phyloP scores from a whole-genome alignment of 2,329 filamentous ascomycete species.

The Colletotrichum agaves region DNA sequence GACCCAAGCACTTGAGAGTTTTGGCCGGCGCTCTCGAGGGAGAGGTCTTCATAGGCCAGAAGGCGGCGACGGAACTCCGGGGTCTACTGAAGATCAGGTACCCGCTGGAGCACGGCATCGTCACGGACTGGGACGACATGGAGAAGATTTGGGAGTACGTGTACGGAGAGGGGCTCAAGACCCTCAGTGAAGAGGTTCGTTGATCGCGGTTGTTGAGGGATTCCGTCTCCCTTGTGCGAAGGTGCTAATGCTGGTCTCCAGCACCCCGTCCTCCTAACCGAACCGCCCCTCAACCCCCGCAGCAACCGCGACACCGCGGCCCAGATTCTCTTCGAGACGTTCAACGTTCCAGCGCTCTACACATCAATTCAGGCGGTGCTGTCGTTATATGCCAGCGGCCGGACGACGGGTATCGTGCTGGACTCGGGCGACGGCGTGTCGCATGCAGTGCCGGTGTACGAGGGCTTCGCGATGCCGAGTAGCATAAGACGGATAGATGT shows the following conservation, averaged over 20 bases:
- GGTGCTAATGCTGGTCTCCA: constrained; percentile 48
- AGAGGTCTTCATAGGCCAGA: constrained; percentile 95
- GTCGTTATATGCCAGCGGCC: constrained; percentile 93
- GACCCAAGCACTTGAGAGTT: constrained; percentile 93
- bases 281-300: constrained; percentile 94
- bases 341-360: constrained; percentile 96
- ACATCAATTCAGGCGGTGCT: constrained; percentile 97
- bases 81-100: constrained; percentile 96
- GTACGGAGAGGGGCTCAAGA: constrained; percentile 95
- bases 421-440: constrained; percentile 97
- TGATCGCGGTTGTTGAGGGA: constrained; percentile 24
- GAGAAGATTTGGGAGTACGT: constrained; percentile 99
- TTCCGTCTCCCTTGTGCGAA: neutral
- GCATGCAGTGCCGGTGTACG: constrained; percentile 96
- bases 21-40: constrained; percentile 97
- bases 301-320: constrained; percentile 96
- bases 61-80: constrained; percentile 86
- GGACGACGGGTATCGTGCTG: constrained; percentile 94
- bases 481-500: constrained; percentile 97
- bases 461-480: constrained; percentile 96
- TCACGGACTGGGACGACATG: constrained; percentile 99
- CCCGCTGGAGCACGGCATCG: constrained; percentile 95
- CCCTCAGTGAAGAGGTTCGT: constrained; percentile 89
- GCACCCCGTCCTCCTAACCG: constrained; percentile 96
- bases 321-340: constrained; percentile 98